phyloP scores from a whole-genome alignment of 768 basidiomycete genomes.

The Mycena capillaripes region DNA sequence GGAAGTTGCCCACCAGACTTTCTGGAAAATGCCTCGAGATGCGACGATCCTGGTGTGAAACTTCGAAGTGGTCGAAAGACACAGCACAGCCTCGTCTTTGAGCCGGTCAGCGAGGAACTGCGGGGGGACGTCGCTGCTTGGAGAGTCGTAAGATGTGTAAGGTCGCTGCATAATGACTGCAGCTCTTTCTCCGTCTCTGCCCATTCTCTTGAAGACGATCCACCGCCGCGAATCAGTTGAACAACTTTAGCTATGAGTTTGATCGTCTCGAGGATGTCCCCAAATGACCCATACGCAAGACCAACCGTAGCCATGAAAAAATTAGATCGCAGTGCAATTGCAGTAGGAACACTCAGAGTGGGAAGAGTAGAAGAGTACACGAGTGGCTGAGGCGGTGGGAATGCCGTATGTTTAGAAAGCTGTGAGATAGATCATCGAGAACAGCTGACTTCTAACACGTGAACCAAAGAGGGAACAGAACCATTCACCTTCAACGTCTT shows the following conservation, averaged over 20 bases:
- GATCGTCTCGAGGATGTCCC: not conserved
- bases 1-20: not conserved
- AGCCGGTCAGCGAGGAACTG: not conserved
- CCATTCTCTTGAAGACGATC: not conserved
- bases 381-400: too few species aligned
- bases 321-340: too few species aligned
- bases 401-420: too few species aligned
- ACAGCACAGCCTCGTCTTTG: not conserved
- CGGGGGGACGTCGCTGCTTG: not conserved
- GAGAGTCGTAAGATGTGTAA: not conserved
- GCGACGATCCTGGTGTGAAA: not conserved
- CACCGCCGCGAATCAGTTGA: not conserved
- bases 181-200: not conserved
- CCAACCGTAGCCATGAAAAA: not conserved
- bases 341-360: too few species aligned
- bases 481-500: too few species aligned
- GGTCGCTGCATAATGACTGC: not conserved
- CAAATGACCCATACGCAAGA: slow-evolving; percentile 1
- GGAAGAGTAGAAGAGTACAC: too few species aligned
- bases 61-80: not conserved
- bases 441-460: too few species aligned
- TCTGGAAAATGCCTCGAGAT: not conserved
- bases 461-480: too few species aligned
- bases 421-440: too few species aligned
- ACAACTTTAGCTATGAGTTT: not conserved